Evolutionary conservation across 352 stramenopile genomes (phyloP).

Genomic region (Globisporangium irregulare): DNA sequence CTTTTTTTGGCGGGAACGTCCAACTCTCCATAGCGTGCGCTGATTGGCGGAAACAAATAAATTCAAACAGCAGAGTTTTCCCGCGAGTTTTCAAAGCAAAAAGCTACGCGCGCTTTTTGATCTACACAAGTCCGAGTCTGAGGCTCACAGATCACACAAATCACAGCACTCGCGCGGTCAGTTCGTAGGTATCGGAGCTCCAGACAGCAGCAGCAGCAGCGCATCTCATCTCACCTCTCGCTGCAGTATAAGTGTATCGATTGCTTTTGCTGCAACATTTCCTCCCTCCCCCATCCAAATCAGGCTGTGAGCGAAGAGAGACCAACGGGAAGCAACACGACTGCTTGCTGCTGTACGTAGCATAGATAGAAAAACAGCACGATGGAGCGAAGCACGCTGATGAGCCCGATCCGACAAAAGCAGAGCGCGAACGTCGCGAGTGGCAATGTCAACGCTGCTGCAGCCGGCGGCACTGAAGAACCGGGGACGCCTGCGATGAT

Average conservation of each 20-base stretch:
- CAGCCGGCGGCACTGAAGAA: conserved; percentile 13
- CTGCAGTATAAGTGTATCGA: not conserved
- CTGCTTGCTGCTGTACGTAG: not conserved
- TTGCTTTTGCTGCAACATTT: not conserved
- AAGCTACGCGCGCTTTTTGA: conserved; percentile 15
- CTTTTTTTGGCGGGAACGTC: conserved; percentile 9
- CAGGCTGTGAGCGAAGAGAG: not conserved
- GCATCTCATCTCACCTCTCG: not conserved
- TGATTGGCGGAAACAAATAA: conserved; percentile 32
- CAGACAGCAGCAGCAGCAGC: not conserved
- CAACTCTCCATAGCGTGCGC: conserved; percentile 14
- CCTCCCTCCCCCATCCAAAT: not conserved
- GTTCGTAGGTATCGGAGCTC: conserved; percentile 2
- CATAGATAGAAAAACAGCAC: not conserved
- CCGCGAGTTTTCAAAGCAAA: conserved; percentile 16
- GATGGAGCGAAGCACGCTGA: conserved; percentile 36
- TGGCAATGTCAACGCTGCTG: conserved; percentile 3
- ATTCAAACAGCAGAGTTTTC: conserved; percentile 16
- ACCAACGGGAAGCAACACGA: not conserved
- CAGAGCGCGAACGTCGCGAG: conserved; percentile 4
- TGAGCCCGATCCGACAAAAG: conserved; percentile 40
- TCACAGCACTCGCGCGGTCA: conserved; percentile 3
- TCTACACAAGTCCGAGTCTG: not conserved
- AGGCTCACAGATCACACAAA: not conserved
- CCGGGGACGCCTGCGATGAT: conserved; percentile 25